Percentiles rank a stretch among this genome's conserved stretches.
Evolutionary conservation across 441 rosid genomes (phyloP).

Genomic region (Rhodomyrtus psidioides): DNA sequence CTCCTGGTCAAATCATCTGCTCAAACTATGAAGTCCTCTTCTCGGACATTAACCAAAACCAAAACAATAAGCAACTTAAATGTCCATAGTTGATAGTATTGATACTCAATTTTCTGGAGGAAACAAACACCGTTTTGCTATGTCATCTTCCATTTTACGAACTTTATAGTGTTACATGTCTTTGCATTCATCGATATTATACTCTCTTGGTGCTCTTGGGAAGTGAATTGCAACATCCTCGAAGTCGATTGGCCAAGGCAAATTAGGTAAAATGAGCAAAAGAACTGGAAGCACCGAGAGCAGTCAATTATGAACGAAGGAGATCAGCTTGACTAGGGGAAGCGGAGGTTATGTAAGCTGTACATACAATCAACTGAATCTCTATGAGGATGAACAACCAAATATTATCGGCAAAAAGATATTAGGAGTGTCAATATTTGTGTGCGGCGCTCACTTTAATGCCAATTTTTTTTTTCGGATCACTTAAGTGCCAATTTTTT

Average conservation of each 20-base stretch:
- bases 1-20: neutral
- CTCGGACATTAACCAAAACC: neutral
- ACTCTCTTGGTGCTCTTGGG: neutral
- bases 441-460: no score
- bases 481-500: no score
- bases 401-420: no score
- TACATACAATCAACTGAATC: neutral
- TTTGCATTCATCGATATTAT: neutral
- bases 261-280: neutral
- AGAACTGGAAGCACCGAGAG: neutral
- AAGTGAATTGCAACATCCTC: neutral
- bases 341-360: neutral
- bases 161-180: neutral
- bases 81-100: neutral
- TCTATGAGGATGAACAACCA: neutral
- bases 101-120: neutral
- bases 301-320: neutral
- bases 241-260: neutral
- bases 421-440: no score
- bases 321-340: neutral
- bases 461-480: no score
- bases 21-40: neutral
- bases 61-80: neutral
- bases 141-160: neutral
- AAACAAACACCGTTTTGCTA: neutral